A percentile compares a stretch with the other conserved stretches of the same genome.
Conservation (phyloP, 2,329 filamentous ascomycete species). For the Thielaviopsis ethacetica region DNA sequence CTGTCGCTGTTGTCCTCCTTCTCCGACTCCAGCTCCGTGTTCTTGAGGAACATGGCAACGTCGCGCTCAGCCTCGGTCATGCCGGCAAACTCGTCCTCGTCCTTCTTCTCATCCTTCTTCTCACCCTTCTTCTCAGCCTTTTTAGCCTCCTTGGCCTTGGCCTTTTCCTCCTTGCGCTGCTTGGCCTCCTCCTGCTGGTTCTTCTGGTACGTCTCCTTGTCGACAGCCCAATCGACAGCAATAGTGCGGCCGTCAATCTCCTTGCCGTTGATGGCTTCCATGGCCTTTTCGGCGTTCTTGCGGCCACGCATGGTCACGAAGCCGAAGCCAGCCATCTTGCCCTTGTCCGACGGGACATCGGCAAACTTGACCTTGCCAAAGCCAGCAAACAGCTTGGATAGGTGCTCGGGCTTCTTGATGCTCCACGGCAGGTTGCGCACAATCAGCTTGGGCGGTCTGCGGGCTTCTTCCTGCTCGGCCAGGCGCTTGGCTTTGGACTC, state of each 20-base stretch:
- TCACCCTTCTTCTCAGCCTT: constrained; percentile 21
- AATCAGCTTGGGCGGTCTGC: constrained; percentile 59
- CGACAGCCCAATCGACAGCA: constrained; percentile 93
- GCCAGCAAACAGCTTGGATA: constrained; percentile 63
- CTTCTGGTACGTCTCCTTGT: constrained; percentile 71
- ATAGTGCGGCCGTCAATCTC: constrained; percentile 73
- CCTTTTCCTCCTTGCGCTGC: constrained; percentile 21
- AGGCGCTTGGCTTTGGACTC: constrained; percentile 35
- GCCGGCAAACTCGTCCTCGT: constrained; percentile 14
- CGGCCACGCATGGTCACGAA: constrained; percentile 78
- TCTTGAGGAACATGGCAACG: constrained; percentile 37
- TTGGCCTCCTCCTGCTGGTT: constrained; percentile 26
- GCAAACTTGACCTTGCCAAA: constrained; percentile 86
- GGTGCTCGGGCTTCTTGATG: constrained; percentile 70
- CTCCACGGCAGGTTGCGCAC: constrained; percentile 93
- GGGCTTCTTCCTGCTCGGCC: constrained; percentile 38
- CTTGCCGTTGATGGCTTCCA: constrained; percentile 76
- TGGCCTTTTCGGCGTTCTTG: constrained; percentile 81
- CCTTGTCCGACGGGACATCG: constrained; percentile 64
- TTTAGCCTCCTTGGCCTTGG: constrained; percentile 16
- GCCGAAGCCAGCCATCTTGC: constrained; percentile 71
- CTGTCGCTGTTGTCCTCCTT: constrained; percentile 33
- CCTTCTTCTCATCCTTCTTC: constrained; percentile 22
- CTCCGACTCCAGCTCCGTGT: constrained; percentile 40
- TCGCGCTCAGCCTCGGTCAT: constrained; percentile 25